A percentile compares a stretch with the other conserved stretches of the same genome.
Conservation (phyloP, 2,329 filamentous ascomycete species). For the Cryoendolithus antarcticus region DNA sequence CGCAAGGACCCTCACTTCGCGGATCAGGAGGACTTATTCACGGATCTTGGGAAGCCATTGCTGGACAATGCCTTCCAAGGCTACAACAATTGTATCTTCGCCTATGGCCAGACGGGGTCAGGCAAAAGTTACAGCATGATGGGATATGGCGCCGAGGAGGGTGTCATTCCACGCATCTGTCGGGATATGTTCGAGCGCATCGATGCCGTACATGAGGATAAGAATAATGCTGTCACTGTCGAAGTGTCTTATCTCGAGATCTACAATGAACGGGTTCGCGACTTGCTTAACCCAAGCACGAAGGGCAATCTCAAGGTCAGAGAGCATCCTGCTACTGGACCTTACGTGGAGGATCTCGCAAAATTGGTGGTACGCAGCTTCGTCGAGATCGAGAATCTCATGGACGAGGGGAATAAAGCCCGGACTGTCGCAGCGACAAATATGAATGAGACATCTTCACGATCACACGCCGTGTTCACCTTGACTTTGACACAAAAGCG, state of each 20-base stretch:
- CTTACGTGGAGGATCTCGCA: constrained; percentile 94
- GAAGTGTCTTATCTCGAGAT: constrained; percentile 98
- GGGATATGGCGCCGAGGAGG: constrained; percentile 92
- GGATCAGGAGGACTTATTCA: constrained; percentile 81
- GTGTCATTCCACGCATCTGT: constrained; percentile 94
- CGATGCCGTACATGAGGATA: constrained; percentile 52
- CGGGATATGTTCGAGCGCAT: constrained; percentile 96
- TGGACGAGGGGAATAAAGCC: constrained; percentile 99
- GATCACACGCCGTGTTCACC: constrained; percentile 96
- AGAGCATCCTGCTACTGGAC: constrained; percentile 93
- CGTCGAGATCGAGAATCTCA: constrained; percentile 88
- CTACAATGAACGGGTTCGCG: constrained; percentile 94
- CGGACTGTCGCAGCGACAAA: constrained; percentile 96
- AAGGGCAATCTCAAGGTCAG: constrained; percentile 95
- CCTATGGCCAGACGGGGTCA: constrained; percentile 94
- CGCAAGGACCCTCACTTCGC: constrained; percentile 71
- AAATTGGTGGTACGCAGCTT: constrained; percentile 91
- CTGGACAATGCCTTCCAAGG: constrained; percentile 97
- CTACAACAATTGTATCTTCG: constrained; percentile 99
- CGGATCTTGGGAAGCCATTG: constrained; percentile 76
- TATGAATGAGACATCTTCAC: constrained; percentile 99
- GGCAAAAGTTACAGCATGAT: constrained; percentile 99
- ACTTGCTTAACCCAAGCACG: constrained; percentile 85
- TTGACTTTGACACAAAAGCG: constrained; percentile 90
- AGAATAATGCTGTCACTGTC: constrained; percentile 74